Evolutionary conservation across 2,329 filamentous ascomycete genomes (phyloP).

Genomic region (Nigrospora osmanthi): DNA sequence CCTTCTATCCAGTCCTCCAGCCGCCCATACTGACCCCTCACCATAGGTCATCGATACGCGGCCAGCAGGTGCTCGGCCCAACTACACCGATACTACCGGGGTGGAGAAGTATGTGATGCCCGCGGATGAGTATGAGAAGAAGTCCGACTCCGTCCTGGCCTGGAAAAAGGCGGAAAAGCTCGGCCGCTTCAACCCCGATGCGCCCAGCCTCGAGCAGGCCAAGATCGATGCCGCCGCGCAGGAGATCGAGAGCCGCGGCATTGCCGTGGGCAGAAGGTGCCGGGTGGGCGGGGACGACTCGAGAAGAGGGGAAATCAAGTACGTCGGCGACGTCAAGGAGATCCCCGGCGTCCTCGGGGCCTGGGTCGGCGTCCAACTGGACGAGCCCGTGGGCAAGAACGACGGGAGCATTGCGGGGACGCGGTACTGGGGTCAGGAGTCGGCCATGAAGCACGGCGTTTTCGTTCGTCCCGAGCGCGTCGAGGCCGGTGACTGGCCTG

Average conservation of each 20-base stretch:
- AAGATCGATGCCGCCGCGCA: slow-evolving; percentile 60
- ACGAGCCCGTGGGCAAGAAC: slow-evolving; percentile 78
- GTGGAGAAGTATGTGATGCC: slow-evolving; percentile 90
- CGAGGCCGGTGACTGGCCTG: slow-evolving; percentile 66
- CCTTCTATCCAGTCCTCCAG: not conserved
- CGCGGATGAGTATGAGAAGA: slow-evolving; percentile 75
- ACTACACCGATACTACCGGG: slow-evolving; percentile 72
- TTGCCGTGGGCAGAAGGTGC: slow-evolving; percentile 55
- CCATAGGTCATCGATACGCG: slow-evolving; percentile 71
- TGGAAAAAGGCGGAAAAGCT: slow-evolving; percentile 95
- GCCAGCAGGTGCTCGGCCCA: slow-evolving; percentile 64
- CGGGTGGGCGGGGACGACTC: slow-evolving; percentile 60
- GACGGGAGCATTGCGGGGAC: slow-evolving; percentile 63
- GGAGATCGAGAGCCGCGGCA: slow-evolving; percentile 64
- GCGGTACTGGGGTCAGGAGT: slow-evolving; percentile 62
- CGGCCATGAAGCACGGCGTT: slow-evolving; percentile 62
- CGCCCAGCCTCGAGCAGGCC: slow-evolving; percentile 64
- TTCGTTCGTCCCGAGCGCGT: slow-evolving; percentile 74
- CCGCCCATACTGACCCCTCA: slow-evolving; percentile 12
- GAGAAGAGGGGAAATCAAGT: slow-evolving; percentile 62
- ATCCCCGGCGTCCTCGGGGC: slow-evolving; percentile 57
- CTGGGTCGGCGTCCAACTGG: slow-evolving; percentile 70
- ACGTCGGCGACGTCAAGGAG: slow-evolving; percentile 66
- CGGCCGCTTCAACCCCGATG: slow-evolving; percentile 89
- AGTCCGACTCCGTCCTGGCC: slow-evolving; percentile 79